A percentile compares a stretch with the other conserved stretches of the same genome.
Conservation (phyloP, 768 basidiomycete species). For the Chalciporus piperatus region DNA sequence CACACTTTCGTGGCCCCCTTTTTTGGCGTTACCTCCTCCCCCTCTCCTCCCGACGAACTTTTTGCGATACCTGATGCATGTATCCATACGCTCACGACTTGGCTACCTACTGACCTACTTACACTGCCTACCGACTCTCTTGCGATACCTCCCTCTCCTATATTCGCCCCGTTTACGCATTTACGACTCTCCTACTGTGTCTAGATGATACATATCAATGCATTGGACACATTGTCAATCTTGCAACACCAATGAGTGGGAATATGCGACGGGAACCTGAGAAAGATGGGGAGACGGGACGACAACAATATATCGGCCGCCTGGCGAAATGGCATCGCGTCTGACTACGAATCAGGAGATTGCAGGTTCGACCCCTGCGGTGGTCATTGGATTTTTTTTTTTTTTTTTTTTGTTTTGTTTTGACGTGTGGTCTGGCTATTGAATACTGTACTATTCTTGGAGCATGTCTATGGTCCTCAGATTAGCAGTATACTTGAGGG, state of each 20-base stretch:
- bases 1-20: background rate
- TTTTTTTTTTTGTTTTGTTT: too few species aligned
- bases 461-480: too few species aligned
- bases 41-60: background rate
- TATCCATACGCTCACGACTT: background rate
- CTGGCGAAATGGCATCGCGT: constrained; percentile 94
- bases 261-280: too few species aligned
- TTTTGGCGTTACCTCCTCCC: background rate
- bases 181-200: background rate
- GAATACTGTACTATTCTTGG: too few species aligned
- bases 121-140: too few species aligned
- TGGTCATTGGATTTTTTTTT: constrained; percentile 15
- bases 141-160: background rate
- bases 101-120: too few species aligned
- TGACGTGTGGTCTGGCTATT: too few species aligned
- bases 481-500: too few species aligned
- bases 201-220: background rate
- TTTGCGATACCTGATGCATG: background rate
- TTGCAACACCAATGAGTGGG: too few species aligned
- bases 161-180: background rate
- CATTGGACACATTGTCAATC: too few species aligned
- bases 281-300: too few species aligned
- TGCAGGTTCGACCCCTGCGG: constrained; percentile 85
- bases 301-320: constrained; percentile 45
- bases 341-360: constrained; percentile 95